Percentiles rank a stretch among this genome's conserved stretches.
These are phyloP conservation scores for Cardiospermum halicacabum DNA, from an alignment of 345 rosid species.

Conservation along the genomic window DNA sequence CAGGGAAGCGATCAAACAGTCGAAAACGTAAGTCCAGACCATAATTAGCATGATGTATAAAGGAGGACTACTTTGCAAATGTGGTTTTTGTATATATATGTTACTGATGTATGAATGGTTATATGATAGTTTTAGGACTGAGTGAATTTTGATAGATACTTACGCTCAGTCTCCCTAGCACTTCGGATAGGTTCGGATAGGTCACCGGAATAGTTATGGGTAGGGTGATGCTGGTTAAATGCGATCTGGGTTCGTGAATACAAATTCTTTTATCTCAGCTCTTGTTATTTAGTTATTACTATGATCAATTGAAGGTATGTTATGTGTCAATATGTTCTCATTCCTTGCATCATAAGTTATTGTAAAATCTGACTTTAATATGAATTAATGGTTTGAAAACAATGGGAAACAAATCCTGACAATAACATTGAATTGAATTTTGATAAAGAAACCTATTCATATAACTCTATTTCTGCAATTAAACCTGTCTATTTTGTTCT, in stretches of 20 bases:
- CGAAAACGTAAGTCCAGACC: slow-evolving; percentile 44
- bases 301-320: slow-evolving; percentile 2
- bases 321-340: background rate
- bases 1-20: slow-evolving; percentile 50
- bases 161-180: slow-evolving; percentile 50
- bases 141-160: slow-evolving; percentile 60
- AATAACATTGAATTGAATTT: no score
- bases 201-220: no score
- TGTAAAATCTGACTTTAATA: no score
- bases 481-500: no score
- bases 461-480: no score
- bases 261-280: background rate
- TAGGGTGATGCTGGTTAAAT: slow-evolving; percentile 6
- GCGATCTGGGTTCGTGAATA: background rate
- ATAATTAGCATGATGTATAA: slow-evolving; percentile 12
- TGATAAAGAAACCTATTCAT: no score
- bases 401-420: no score
- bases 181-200: no score
- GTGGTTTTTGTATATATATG: slow-evolving; percentile 17
- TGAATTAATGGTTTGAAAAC: no score
- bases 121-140: slow-evolving; percentile 29
- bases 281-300: background rate
- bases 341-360: background rate
- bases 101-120: slow-evolving; percentile 7
- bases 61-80: background rate